phyloP scores from a whole-genome alignment of 495 filamentous ascomycete species.

The Paragyromitra xinjiangensis region DNA sequence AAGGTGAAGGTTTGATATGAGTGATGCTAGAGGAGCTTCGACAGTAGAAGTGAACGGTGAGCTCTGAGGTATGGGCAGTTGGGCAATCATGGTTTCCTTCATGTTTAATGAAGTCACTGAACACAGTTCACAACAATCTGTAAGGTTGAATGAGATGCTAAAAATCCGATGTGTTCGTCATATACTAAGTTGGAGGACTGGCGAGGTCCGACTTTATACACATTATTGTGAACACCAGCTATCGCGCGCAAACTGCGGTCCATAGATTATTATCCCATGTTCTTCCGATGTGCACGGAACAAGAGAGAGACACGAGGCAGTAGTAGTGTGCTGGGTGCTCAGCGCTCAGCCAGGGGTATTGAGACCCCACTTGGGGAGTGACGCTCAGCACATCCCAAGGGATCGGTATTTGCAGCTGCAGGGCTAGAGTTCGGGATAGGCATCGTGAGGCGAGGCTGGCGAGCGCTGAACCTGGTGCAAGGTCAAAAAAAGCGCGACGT shows the following conservation, averaged over 20 bases:
- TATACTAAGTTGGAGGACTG: slow-evolving; percentile 38
- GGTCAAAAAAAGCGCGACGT: slow-evolving; percentile 43
- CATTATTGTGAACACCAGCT: slow-evolving; percentile 35
- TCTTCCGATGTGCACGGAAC: slow-evolving; percentile 53
- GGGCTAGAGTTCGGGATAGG: slow-evolving; percentile 52
- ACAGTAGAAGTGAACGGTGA: slow-evolving; percentile 55
- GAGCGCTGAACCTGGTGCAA: slow-evolving; percentile 49
- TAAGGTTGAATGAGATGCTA: slow-evolving; percentile 39
- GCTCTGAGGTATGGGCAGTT: slow-evolving; percentile 48
- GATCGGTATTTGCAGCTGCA: slow-evolving; percentile 55
- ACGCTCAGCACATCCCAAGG: slow-evolving; percentile 51
- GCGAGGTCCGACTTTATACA: slow-evolving; percentile 51
- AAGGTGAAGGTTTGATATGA: slow-evolving; percentile 49
- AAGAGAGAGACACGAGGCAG: slow-evolving; percentile 52
- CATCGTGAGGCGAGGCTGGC: slow-evolving; percentile 52
- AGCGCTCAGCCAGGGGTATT: slow-evolving; percentile 50
- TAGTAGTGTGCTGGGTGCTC: slow-evolving; percentile 52
- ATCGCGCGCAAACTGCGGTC: slow-evolving; percentile 50
- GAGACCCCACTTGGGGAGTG: slow-evolving; percentile 46
- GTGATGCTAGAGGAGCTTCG: slow-evolving; percentile 53
- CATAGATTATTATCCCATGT: slow-evolving; percentile 54
- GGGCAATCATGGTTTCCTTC: slow-evolving; percentile 53
- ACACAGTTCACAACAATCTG: slow-evolving; percentile 35
- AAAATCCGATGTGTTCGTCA: slow-evolving; percentile 26
- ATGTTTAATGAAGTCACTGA: slow-evolving; percentile 46